phyloP scores from a whole-genome alignment of 139 green algal species.

The Tetratostichococcus sp. region DNA sequence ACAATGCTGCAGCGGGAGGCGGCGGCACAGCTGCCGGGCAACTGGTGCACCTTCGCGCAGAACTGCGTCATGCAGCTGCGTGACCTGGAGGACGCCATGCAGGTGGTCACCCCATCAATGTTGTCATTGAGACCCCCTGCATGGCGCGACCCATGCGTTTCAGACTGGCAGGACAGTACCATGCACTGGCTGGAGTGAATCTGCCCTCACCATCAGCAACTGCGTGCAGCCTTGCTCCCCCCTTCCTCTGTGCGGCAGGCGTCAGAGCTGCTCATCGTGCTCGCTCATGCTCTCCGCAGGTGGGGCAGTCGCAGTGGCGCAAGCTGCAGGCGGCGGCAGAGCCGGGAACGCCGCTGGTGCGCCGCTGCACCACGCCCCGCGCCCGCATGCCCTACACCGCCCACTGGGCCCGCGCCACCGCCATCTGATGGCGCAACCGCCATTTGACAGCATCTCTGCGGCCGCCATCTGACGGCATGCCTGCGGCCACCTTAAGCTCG shows the following conservation, averaged over 20 bases:
- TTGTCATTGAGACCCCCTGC: too few species aligned
- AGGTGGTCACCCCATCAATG: too few species aligned
- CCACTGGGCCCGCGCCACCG: neutral
- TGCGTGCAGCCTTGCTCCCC: too few species aligned
- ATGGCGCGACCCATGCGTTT: too few species aligned
- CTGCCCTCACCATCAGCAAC: too few species aligned
- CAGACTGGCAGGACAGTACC: too few species aligned
- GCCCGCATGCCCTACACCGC: neutral
- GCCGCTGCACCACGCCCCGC: neutral
- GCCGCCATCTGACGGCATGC: too few species aligned
- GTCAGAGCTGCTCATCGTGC: too few species aligned
- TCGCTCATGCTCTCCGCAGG: too few species aligned
- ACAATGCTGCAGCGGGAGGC: neutral
- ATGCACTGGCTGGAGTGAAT: too few species aligned
- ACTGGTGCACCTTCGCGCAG: slow-evolving; percentile 5
- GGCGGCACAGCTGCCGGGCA: neutral
- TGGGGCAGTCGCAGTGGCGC: neutral
- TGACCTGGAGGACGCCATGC: slow-evolving; percentile 11
- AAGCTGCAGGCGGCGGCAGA: neutral
- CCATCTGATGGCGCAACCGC: neutral
- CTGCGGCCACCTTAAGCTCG: too few species aligned
- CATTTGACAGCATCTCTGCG: neutral
- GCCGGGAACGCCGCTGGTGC: neutral
- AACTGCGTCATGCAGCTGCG: slow-evolving; percentile 9
- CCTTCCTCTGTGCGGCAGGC: too few species aligned